Evolutionary conservation across 2,329 filamentous ascomycete species (phyloP), one percentile per base, ranked within the genome.

Genomic region (Fonsecaea pedrosoi): DNA sequence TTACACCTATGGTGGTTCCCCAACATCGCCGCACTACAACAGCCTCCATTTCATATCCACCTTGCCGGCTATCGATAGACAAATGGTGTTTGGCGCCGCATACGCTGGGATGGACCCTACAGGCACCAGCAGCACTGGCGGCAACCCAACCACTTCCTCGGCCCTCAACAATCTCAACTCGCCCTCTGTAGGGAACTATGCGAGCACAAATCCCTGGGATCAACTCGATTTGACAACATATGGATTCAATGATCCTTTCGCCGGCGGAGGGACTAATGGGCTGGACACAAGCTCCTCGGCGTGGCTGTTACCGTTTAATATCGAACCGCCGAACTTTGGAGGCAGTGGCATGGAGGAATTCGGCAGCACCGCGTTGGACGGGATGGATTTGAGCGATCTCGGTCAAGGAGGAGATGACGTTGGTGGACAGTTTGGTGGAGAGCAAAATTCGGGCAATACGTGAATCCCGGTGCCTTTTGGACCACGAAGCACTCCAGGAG

Each of bases 241-340:
- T 72, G 68, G 68, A 13, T 62, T 65, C 15, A 64, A 63, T 34
- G 69, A 68, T 34, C 65, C 64, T 4, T 58, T 70, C 13, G 61
- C 57, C 18, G 57, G 57, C 12, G 66, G 69, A 38, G 65, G 66
- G 5, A 55, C 42, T 4, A 57, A 57, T 8, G 60, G 60, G 38
- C 64, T 67, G 66, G 69, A 69, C 53, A 67, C 60, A 12, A 60
- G 66, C 30, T 69, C 66, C 32, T 69, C 89, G 60, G 92, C 91
- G 4, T 98, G 94, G 92, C 96, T 96, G 77, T 89, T 96, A 82
- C 92, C 94, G 1, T 96, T 97, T 79, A 96, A 96, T 75, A 88
- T 96, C 79, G 91, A 95, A 66, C 91, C 92, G 21, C 88, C 91
- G 0, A 86, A 88, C 40, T 71, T 72, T 42, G 67, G 70, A 35